Evolutionary conservation across 2,329 filamentous ascomycete genomes (phyloP).

Genomic region (Knoxdaviesia proteae): DNA sequence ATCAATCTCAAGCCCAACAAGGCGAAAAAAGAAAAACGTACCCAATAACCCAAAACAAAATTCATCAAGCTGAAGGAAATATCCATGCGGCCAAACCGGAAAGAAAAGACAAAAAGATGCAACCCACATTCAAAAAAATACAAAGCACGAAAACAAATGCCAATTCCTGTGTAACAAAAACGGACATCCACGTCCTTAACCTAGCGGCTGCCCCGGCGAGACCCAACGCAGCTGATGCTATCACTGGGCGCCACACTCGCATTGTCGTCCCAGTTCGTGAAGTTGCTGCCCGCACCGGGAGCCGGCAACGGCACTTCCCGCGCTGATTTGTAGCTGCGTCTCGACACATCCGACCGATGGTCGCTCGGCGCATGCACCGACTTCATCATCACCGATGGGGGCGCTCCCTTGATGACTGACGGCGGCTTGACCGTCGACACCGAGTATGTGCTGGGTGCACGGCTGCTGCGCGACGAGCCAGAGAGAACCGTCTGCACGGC

Average conservation of each 20-base stretch:
- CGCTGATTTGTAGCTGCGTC: slow-evolving; percentile 2
- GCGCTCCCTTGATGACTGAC: too few species aligned
- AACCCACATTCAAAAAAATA: neutral
- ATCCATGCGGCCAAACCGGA: neutral
- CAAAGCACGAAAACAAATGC: neutral
- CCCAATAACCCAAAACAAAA: neutral
- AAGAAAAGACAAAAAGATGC: neutral
- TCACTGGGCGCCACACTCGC: slow-evolving; percentile 37
- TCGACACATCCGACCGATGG: neutral
- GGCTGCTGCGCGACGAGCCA: too few species aligned
- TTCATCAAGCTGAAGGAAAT: neutral
- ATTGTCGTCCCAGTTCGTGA: slow-evolving; percentile 20
- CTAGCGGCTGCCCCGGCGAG: neutral
- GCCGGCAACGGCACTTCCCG: slow-evolving; percentile 16
- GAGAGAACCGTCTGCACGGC: too few species aligned
- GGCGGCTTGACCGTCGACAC: too few species aligned
- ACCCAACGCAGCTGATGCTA: slow-evolving; percentile 40
- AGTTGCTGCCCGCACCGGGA: slow-evolving; percentile 19
- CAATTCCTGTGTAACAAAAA: neutral
- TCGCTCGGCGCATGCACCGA: neutral
- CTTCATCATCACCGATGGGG: too few species aligned
- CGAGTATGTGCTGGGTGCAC: too few species aligned
- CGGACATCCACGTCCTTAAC: too few species aligned
- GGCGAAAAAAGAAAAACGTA: too few species aligned
- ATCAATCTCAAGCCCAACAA: too few species aligned